Base-by-base conservation (phyloP, 345 rosid species). In the Aquilaria yunnanensis region DNA sequence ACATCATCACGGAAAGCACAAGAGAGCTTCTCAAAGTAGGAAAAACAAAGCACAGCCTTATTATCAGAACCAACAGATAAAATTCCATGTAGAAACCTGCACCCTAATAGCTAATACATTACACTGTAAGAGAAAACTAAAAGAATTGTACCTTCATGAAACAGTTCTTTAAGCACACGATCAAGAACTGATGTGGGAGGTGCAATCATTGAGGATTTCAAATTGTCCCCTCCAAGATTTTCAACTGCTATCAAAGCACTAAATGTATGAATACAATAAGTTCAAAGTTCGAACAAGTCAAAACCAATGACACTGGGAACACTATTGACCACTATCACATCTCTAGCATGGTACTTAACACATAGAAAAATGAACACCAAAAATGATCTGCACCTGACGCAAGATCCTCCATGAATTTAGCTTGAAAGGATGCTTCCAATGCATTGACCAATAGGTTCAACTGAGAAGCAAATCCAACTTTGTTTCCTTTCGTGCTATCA, bases 341-440 rank as follows among this genome's bases (percentile, higher is more conserved):
- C 43, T 37, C 43, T 71, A 73, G 45, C 61, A 45, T 13, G 49
- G 66, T 23, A 68, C 47, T 0, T 0, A 2, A 2, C 2, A 67
- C 52, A 56, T 57, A 50, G 16, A 16, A 57, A 51, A 61, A 49
- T 31, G 51, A 10, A 51, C 54, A 68, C 33, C 59, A 53, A 60
- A 51, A 71, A 61, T 51, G 31, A 57, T 63, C 61, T 72, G 68
- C 47, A 94, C 97, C 99, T 88, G 99, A 86, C 49, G 83, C 88
- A 65, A 86, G 90, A 77, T 94, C 99, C 72, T 88, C 99, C 82
- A 94, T 76, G 70, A 94, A 94, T 70, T 86, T 92, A 66, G 89
- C 91, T 66, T 80, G 64, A 63, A 83, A 85, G 56, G 99, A 85
- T 75, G 64, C 71, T 65, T 77, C 78, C 76, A 88, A 67, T 29